Base-by-base conservation (phyloP, 148 eudicot species). In the Nyssa sinensis region DNA sequence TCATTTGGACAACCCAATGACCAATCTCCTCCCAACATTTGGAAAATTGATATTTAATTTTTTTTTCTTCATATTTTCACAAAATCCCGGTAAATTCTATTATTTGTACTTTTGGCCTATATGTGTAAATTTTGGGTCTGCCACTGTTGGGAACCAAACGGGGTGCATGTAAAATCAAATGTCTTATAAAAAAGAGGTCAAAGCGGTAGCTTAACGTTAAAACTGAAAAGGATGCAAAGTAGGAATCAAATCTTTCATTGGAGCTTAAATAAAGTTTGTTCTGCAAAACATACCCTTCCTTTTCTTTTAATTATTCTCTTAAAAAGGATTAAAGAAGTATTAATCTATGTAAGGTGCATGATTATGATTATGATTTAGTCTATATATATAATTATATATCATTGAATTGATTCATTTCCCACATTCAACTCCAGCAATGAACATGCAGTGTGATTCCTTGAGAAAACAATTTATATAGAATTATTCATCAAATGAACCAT, bases 341-440 rank as follows among this genome's bases (percentile, higher is more conserved):
- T 71, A 77, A 77, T 62, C 27, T 62, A 63, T 41, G 17, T 14
- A 34, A 62, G 32, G 23, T 60, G 55, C 65, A 69, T 49, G 31
- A 35, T 37, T 35, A 69, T 49, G 31, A 35, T 37, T 35, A 57
- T 72, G 67, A 72, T 71, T 37, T 64, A 24, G 55, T 33, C n/a
- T n/a, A n/a, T n/a, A n/a, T n/a, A n/a, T n/a, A n/a, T n/a, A n/a
- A n/a, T n/a, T n/a, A n/a, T n/a, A 39, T 33, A 77, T 65, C 28
- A 49, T 70, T 62, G 63, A 69, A 49, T 70, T 62, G 63, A 69
- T 76, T 76, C 69, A 70, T 39, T 69, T 69, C 68, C 74, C 58
- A 41, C 75, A 17, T n/a, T n/a, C n/a, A n/a, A n/a, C n/a, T 37
- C 67, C 75, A 34, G 30, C 16, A 51, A 69, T n/a, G 9, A 47